These are phyloP conservation scores for Triticum urartu DNA, from an alignment of 176 grass and related monocot species.

Conservation along the genomic window DNA sequence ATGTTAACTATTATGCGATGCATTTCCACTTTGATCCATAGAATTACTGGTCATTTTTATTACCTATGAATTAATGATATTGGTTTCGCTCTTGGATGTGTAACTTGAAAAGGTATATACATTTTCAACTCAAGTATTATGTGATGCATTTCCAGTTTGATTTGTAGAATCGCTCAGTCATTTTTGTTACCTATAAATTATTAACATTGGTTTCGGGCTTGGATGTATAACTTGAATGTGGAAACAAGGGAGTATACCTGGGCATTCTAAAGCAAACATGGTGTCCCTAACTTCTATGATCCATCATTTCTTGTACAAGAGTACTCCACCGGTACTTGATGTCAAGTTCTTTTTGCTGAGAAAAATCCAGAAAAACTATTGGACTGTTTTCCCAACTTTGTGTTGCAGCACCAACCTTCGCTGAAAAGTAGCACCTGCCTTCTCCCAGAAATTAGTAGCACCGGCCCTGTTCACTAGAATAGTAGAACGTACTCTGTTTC, in stretches of 20 bases:
- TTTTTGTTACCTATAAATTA: conserved; percentile 1
- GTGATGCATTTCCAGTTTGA: neutral
- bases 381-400: neutral
- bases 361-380: neutral
- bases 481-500: neutral
- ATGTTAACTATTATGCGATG: neutral
- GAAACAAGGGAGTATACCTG: neutral
- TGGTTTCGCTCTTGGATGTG: neutral
- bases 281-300: neutral
- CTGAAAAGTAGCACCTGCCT: neutral
- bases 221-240: neutral
- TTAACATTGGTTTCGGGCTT: neutral
- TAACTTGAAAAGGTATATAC: neutral
- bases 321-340: neutral
- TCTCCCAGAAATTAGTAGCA: neutral
- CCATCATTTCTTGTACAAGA: neutral
- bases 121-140: neutral
- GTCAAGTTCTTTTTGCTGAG: neutral
- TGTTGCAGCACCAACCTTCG: neutral
- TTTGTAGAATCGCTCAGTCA: neutral
- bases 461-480: neutral
- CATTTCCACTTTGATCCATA: neutral
- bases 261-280: neutral
- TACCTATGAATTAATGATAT: neutral
- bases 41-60: conserved; percentile 1